Base-by-base conservation (phyloP, 2,329 filamentous ascomycete species). In the Nemania serpens region DNA sequence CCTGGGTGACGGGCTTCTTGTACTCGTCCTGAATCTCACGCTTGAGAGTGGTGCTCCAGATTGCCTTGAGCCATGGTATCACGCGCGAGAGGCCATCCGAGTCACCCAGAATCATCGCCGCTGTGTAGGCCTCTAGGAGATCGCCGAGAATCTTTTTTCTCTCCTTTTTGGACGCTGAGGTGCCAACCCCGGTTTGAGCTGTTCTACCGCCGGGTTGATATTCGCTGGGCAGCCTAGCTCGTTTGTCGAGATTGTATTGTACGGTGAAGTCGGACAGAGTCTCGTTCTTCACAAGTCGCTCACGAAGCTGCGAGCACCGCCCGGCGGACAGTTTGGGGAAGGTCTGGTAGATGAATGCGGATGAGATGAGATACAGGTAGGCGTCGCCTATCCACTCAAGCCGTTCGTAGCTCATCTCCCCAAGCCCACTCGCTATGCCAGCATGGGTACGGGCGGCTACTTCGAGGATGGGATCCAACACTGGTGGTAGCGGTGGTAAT, bases 381-480 rank as follows among this genome's bases (percentile, higher is more conserved):
- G 91, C 89, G 73, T 98, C 94, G 6, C 94, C 94, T 7, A 97
- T 81, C 78, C 94, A 93, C 75, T 98, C 94, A 6, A 97, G 84
- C 17, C 86, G 85, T 70, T 97, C 93, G 75, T 97, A 97, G 69
- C 80, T 83, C 54, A 79, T 73, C 46, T 79, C 76, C 33, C 71
- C 70, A 51, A 75, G 68, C 17, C 61, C 75, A 25, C 70, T 68
- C 3, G 69, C 70, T 55, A 79, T 71, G 1, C 85, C 86, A 1
- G 82, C 77, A 68, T 94, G 91, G 1, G 84, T 91, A 69, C 93
- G 89, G 11, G 87, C 85, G 15, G 86, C 83, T 25, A 76, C 77
- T 68, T 88, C 84, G 17, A 93, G 79, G 20, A 78, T 75, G 0
- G 81, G 76, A 64, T 92, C 83, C 5, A 80, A 70, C 52, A 92